These are phyloP conservation scores for Farysia itapuensis DNA, from an alignment of 1,284 basidiomycete genomes.

Conservation along the genomic window DNA sequence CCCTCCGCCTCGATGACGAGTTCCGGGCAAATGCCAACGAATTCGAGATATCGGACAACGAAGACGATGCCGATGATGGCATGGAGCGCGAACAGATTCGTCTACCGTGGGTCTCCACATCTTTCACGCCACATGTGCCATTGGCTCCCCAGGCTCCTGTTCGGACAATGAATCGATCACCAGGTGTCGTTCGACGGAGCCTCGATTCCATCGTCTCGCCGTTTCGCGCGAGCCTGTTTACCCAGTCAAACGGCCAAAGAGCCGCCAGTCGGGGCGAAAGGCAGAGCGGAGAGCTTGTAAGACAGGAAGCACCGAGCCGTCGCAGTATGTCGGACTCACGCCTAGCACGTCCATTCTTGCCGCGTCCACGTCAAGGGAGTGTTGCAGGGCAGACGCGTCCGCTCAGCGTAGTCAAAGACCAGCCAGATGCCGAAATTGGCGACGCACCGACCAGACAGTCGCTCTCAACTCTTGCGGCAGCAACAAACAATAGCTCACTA, in stretches of 20 bases:
- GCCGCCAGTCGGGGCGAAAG: neutral
- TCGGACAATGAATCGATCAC: neutral
- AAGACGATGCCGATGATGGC: neutral
- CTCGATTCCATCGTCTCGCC: slow-evolving; percentile 34
- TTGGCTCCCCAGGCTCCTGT: slow-evolving; percentile 1
- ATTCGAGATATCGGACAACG: slow-evolving; percentile 26
- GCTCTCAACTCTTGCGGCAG: no score
- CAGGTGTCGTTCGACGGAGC: slow-evolving; percentile 26
- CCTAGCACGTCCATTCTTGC: slow-evolving; percentile 22
- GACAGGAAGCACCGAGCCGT: slow-evolving; percentile 9
- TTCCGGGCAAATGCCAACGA: slow-evolving; percentile 16
- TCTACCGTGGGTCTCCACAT: no score
- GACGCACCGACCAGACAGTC: no score
- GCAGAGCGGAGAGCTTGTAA: neutral
- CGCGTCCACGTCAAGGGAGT: slow-evolving; percentile 8
- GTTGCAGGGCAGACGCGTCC: slow-evolving; percentile 4
- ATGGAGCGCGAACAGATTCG: no score
- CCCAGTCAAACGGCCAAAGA: neutral
- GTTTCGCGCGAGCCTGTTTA: slow-evolving; percentile 26
- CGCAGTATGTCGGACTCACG: slow-evolving; percentile 35
- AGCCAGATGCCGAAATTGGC: slow-evolving; percentile 14
- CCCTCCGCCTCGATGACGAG: slow-evolving; percentile 25
- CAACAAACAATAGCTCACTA: no score
- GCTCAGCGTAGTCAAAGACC: slow-evolving; percentile 22
- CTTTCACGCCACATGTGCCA: no score